These are phyloP conservation scores for Wickerhamiella nectarea DNA, from an alignment of 805 yeast species.

Conservation along the genomic window DNA sequence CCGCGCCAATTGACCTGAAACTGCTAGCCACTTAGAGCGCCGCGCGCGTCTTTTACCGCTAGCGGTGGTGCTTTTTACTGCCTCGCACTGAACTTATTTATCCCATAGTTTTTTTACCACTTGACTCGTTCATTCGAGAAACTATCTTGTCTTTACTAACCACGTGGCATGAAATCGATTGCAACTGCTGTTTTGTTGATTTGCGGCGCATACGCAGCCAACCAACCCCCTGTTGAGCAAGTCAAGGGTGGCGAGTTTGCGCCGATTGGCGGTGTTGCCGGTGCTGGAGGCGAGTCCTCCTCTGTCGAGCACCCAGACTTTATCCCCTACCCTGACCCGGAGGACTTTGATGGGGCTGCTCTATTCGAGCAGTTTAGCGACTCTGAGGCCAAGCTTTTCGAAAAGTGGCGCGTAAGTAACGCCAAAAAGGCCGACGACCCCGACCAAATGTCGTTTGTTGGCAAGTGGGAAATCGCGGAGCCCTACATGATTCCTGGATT, in stretches of 20 bases:
- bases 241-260: constrained; percentile 7
- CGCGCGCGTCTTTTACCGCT: too few relatives aligned
- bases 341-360: constrained; percentile 16
- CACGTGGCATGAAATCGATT: constrained; percentile 9
- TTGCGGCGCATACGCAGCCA: constrained; percentile 5
- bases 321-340: constrained; percentile 18
- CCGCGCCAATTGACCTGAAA: too few relatives aligned
- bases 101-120: too few relatives aligned
- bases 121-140: too few relatives aligned
- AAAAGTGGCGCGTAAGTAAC: constrained; percentile 48
- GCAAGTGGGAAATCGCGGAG: constrained; percentile 67
- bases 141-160: not conserved
- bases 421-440: constrained; percentile 30
- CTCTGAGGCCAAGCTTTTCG: constrained; percentile 21
- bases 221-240: constrained; percentile 9
- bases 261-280: constrained; percentile 1
- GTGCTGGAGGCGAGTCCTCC: not conserved
- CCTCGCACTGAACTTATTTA: too few relatives aligned
- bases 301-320: constrained; percentile 20
- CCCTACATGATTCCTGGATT: constrained; percentile 44
- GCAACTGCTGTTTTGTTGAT: constrained; percentile 8
- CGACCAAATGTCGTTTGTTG: constrained; percentile 47
- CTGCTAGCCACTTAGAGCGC: too few relatives aligned
- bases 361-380: constrained; percentile 28
- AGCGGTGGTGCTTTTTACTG: too few relatives aligned